Percentiles rank a stretch among this genome's conserved stretches.
phyloP scores from a whole-genome alignment of 2,329 filamentous ascomycete genomes.

The Talaromyces rugulosus region DNA sequence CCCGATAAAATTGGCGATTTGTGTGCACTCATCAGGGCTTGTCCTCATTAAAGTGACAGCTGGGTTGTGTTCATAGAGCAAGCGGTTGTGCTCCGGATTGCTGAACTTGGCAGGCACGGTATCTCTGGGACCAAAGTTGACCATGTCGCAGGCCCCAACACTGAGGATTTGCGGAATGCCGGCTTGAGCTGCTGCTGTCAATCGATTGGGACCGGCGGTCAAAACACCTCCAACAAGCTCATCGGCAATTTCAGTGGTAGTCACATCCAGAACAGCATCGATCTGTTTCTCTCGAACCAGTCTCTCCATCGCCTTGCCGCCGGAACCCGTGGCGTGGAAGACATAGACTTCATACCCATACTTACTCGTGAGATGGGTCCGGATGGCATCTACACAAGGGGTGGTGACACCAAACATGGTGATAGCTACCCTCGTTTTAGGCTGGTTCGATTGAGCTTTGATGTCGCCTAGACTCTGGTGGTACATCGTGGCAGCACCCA shows the following conservation, averaged over 20 bases:
- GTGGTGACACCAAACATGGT: constrained; percentile 76
- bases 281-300: constrained; percentile 55
- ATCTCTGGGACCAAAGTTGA: constrained; percentile 57
- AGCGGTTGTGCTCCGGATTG: constrained; percentile 29
- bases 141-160: constrained; percentile 56
- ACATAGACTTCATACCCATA: constrained; percentile 56
- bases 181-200: constrained; percentile 54
- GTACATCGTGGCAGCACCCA: constrained; percentile 52
- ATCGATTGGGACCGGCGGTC: constrained; percentile 53
- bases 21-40: constrained; percentile 51
- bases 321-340: constrained; percentile 67
- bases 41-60: constrained; percentile 64
- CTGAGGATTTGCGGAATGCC: constrained; percentile 58
- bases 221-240: constrained; percentile 60
- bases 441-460: constrained; percentile 11
- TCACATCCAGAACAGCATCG: constrained; percentile 66
- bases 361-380: constrained; percentile 45
- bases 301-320: constrained; percentile 65
- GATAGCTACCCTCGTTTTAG: constrained; percentile 54
- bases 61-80: constrained; percentile 62
- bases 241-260: constrained; percentile 66
- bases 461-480: constrained; percentile 19
- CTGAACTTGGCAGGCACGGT: constrained; percentile 55
- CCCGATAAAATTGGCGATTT: constrained; percentile 55
- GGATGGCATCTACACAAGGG: constrained; percentile 56